Conservation (phyloP, 2,329 filamentous ascomycete genomes). For the Clarireedia sp. region DNA sequence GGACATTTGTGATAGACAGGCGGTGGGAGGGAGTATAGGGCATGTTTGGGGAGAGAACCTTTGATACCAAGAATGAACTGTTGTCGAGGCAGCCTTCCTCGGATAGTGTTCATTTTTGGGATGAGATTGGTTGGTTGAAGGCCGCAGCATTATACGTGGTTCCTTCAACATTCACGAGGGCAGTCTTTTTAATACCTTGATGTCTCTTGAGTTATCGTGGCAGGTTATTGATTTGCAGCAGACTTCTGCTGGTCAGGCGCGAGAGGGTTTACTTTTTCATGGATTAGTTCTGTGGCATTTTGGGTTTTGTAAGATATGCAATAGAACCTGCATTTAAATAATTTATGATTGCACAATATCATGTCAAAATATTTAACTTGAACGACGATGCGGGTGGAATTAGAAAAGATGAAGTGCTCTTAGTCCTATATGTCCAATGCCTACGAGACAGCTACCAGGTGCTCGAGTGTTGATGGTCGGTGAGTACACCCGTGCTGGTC, state of each 20-base stretch:
- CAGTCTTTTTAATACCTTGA: constrained; percentile 30
- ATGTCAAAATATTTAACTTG: no score
- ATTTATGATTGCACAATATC: background rate
- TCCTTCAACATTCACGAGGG: constrained; percentile 19
- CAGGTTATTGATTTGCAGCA: constrained; percentile 21
- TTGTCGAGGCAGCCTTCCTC: constrained; percentile 11
- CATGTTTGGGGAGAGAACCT: constrained; percentile 13
- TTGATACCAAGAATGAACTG: constrained; percentile 14
- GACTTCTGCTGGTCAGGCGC: constrained; percentile 26
- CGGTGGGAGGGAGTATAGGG: constrained; percentile 14
- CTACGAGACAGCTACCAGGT: no score
- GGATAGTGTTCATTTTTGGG: constrained; percentile 16
- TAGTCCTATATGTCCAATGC: background rate
- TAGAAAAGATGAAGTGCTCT: background rate
- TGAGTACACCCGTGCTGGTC: no score
- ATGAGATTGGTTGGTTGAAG: constrained; percentile 16
- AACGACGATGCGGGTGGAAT: no score
- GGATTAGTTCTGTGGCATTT: constrained; percentile 28
- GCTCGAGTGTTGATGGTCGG: no score
- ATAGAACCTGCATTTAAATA: constrained; percentile 26
- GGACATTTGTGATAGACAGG: constrained; percentile 9
- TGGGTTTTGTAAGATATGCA: constrained; percentile 30
- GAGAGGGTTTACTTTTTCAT: constrained; percentile 22
- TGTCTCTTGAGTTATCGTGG: constrained; percentile 23
- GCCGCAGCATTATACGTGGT: constrained; percentile 13